Base-by-base conservation (phyloP, 768 basidiomycete genomes). In the Hypholoma fasciculare region DNA sequence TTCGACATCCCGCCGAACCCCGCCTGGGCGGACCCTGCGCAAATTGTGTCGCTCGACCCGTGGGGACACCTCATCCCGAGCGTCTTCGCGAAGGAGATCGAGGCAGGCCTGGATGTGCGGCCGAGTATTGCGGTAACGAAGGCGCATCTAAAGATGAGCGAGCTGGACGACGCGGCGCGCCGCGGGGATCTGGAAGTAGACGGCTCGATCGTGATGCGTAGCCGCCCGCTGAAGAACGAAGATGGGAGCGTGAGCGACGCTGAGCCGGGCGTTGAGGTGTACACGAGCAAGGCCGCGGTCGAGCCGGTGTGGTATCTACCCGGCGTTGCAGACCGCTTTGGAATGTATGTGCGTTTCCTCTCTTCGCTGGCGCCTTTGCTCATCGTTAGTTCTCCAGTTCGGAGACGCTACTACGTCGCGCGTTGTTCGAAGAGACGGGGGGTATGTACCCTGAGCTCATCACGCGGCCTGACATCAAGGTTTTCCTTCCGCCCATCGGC, bases 261-360 rank as follows among this genome's bases (percentile, higher is more conserved):
- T 23, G 80, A 83, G 56, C 85, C 88, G 7, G 96, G 96, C 6
- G 85, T 98, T 16, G 96, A 98, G 76, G 84, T 98, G 12, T 84
- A 77, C 47, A 83, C 90, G n/a, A 88, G 86, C 69, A 98, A 98
- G 75, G 96, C 95, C 0, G 96, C 96, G 0, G 89, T 98, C 7
- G 96, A 98, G 68, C 96, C 96, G 0, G 95, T 98, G 13, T 98
- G 96, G 96, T 93, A 90, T 70, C 76, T 97, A 1, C 96, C 96
- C 44, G 94, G 94, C 11, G 87, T 98, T 1, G 96, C 96, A 0
- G 90, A 92, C 63, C 79, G 96, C n/a, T 94, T 98, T 65, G 90
- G 88, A 19, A 94, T 97, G 92, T 92, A 65, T 68, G 90, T 79
- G 14, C 26, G 52, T 2, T 2, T 49, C 38, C 50, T 56, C 42